phyloP scores from a whole-genome alignment of 192 early-diverging fungal species.

The Linnemannia schmuckeri region DNA sequence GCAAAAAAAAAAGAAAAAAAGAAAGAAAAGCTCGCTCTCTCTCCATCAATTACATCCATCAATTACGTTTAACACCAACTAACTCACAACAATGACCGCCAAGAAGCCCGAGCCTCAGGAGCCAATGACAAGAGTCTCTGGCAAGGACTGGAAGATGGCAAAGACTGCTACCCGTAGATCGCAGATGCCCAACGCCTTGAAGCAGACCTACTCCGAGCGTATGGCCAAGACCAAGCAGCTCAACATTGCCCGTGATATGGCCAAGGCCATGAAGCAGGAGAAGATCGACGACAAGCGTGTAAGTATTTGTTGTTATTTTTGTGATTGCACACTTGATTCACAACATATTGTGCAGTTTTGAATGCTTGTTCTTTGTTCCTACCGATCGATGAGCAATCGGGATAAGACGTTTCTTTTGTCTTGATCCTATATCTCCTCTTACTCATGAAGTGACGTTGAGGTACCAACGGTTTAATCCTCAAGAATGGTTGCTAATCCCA shows the following conservation, averaged over 20 bases:
- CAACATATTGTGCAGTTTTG: too few species aligned
- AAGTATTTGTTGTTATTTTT: conserved; percentile 14
- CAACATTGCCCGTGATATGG: conserved; percentile 47
- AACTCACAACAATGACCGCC: conserved; percentile 34
- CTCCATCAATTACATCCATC: too few species aligned
- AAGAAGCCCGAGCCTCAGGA: conserved; percentile 57
- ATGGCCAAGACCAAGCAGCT: conserved; percentile 54
- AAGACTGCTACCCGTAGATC: conserved; percentile 55
- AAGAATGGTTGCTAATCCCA: not conserved
- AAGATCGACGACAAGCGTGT: conserved; percentile 56
- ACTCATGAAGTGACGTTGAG: not conserved
- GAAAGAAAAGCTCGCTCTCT: not conserved
- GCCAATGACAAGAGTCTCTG: conserved; percentile 85
- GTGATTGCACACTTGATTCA: too few species aligned
- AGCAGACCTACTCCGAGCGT: conserved; percentile 50
- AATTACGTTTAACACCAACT: not conserved
- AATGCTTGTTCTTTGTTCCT: too few species aligned
- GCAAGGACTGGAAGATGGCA: conserved; percentile 60
- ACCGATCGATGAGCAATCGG: too few species aligned
- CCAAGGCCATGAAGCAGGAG: conserved; percentile 53
- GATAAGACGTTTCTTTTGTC: too few species aligned
- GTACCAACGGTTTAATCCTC: not conserved
- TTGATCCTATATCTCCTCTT: not conserved
- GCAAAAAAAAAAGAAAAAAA: not conserved
- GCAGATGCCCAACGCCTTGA: conserved; percentile 53